A percentile compares a stretch with the other conserved stretches of the same genome.
These are phyloP conservation scores for Brassica incana DNA, from an alignment of 345 rosid species.

Conservation along the genomic window DNA sequence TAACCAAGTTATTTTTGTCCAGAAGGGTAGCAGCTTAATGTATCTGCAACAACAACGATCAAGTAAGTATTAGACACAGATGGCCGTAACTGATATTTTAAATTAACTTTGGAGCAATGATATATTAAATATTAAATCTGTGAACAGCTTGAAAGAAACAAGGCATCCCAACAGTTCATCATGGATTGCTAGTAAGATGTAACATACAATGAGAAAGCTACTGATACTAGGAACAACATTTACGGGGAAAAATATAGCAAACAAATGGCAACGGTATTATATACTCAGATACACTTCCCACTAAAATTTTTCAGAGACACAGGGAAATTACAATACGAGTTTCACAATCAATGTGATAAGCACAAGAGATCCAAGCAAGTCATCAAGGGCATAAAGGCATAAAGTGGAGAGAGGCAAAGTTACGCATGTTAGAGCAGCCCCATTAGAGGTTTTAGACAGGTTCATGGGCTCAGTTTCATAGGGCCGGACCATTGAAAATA, in stretches of 20 bases:
- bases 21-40: slow-evolving; percentile 87
- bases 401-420: slow-evolving; percentile 9
- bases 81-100: not conserved
- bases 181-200: not conserved
- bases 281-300: slow-evolving; percentile 16
- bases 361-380: slow-evolving; percentile 18
- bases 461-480: too few species aligned
- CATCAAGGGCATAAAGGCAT: slow-evolving; percentile 14
- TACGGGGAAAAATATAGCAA: not conserved
- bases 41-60: slow-evolving; percentile 49
- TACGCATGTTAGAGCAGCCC: slow-evolving; percentile 9
- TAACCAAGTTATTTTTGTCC: slow-evolving; percentile 89
- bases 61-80: slow-evolving; percentile 15
- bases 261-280: not conserved
- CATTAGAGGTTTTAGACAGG: too few species aligned
- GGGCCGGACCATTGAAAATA: too few species aligned
- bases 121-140: slow-evolving; percentile 1
- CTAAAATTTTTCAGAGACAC: not conserved
- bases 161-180: slow-evolving; percentile 17
- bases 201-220: slow-evolving; percentile 15
- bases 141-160: slow-evolving; percentile 3
- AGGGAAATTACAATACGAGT: not conserved
- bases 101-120: not conserved
- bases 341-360: not conserved
- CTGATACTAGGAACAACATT: not conserved